Percentiles rank a stretch among this genome's conserved stretches.
phyloP scores from a whole-genome alignment of 495 filamentous ascomycete genomes.

The Tetracladium marchalianum region DNA sequence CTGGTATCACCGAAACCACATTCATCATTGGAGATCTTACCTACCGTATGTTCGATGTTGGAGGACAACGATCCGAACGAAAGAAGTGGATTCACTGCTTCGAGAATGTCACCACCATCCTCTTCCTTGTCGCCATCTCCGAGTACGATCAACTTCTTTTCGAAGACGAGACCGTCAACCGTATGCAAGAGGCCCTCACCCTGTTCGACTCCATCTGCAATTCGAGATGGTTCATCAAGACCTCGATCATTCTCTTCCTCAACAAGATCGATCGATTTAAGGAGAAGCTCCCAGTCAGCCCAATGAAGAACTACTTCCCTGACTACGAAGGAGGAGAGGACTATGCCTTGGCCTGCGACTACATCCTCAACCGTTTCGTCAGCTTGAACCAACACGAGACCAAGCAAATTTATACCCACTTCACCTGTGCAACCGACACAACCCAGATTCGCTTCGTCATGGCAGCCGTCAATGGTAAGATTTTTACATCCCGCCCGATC shows the following conservation, averaged over 20 bases:
- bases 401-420: slow-evolving; percentile 99
- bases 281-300: slow-evolving; percentile 98
- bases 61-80: slow-evolving; percentile 94
- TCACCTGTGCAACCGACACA: slow-evolving; percentile 97
- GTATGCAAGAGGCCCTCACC: slow-evolving; percentile 98
- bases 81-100: slow-evolving; percentile 99
- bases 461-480: slow-evolving; percentile 95
- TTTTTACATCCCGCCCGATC: not conserved
- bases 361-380: slow-evolving; percentile 95
- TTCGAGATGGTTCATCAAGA: slow-evolving; percentile 98
- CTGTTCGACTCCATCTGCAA: slow-evolving; percentile 99
- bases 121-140: slow-evolving; percentile 97
- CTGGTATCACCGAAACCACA: slow-evolving; percentile 97
- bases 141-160: slow-evolving; percentile 98
- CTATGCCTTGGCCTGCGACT: slow-evolving; percentile 88
- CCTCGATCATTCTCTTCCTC: slow-evolving; percentile 96
- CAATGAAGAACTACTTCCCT: slow-evolving; percentile 99
- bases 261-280: slow-evolving; percentile 99
- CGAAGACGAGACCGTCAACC: slow-evolving; percentile 91
- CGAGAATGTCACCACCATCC: slow-evolving; percentile 97
- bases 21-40: slow-evolving; percentile 97
- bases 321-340: slow-evolving; percentile 95
- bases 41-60: slow-evolving; percentile 99
- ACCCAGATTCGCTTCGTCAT: slow-evolving; percentile 99
- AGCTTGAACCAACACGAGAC: slow-evolving; percentile 96